Percentiles rank a stretch among this genome's conserved stretches.
Evolutionary conservation across 2,329 filamentous ascomycete species (phyloP).

Genomic region (Neoarthrinium moseri): DNA sequence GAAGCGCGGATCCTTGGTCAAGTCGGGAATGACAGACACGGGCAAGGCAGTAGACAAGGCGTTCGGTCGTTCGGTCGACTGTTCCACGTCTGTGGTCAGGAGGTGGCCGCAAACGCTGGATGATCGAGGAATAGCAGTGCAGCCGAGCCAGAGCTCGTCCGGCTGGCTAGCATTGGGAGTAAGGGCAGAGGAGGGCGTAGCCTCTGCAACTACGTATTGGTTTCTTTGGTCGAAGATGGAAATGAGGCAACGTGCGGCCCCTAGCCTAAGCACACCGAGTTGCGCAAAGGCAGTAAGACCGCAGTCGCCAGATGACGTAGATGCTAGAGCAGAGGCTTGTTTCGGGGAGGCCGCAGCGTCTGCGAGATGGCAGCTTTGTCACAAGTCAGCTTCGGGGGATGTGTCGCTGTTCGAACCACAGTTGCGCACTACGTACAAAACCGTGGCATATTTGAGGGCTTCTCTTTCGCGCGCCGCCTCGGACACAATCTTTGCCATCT

Average conservation of each 20-base stretch:
- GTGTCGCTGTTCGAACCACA: background rate
- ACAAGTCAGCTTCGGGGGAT: background rate
- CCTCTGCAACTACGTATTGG: conserved; percentile 52
- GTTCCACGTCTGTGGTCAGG: conserved; percentile 11
- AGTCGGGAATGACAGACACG: conserved; percentile 32
- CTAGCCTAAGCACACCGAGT: conserved; percentile 42
- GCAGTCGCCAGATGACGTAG: conserved; percentile 23
- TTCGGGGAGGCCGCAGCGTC: background rate
- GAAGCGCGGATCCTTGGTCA: conserved; percentile 29
- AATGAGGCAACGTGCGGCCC: conserved; percentile 41
- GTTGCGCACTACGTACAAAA: conserved; percentile 1
- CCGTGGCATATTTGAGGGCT: conserved; percentile 1
- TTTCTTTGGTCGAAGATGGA: conserved; percentile 48
- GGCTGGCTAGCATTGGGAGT: conserved; percentile 2
- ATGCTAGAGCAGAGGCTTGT: background rate
- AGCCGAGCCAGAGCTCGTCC: conserved; percentile 23
- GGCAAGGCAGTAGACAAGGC: conserved; percentile 20
- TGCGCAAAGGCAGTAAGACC: conserved; percentile 49
- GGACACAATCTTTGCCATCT: background rate
- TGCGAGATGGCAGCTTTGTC: background rate
- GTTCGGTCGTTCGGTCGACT: background rate
- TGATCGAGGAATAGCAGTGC: conserved; percentile 27
- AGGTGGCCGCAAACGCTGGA: conserved; percentile 30
- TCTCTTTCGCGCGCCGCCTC: conserved; percentile 4
- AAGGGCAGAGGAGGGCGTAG: conserved; percentile 40